Conservation (phyloP, 108 stramenopile genomes). For the Nitzschia sp. region DNA sequence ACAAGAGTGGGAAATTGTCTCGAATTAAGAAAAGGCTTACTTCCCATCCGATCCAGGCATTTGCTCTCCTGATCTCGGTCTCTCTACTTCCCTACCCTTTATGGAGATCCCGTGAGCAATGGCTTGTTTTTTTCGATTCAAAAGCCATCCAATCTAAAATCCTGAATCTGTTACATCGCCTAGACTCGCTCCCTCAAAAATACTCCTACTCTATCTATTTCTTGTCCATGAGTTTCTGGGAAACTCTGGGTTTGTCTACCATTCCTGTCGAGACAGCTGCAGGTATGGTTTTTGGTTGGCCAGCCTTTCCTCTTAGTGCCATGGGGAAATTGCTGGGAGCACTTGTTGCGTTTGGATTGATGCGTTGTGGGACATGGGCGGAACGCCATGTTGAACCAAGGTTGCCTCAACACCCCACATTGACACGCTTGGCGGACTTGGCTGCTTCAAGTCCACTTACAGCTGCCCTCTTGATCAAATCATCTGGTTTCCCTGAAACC, state of each 20-base stretch:
- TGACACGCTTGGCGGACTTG: conserved; percentile 41
- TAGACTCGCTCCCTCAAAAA: conserved; percentile 21
- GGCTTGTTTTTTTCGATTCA: conserved; percentile 29
- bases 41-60: too few species aligned
- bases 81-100: not conserved
- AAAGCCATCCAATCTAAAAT: conserved; percentile 27
- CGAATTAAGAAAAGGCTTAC: too few species aligned
- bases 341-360: conserved; percentile 53
- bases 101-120: conserved; percentile 15
- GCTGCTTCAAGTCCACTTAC: conserved; percentile 40
- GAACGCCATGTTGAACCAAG: conserved; percentile 45
- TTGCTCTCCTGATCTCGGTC: too few species aligned
- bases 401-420: conserved; percentile 50
- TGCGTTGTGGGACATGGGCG: conserved; percentile 33
- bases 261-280: conserved; percentile 65
- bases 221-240: conserved; percentile 46
- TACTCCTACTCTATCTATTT: conserved; percentile 28
- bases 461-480: conserved; percentile 60
- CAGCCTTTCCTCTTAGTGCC: conserved; percentile 29
- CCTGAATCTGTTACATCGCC: conserved; percentile 24
- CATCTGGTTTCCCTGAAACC: conserved; percentile 73
- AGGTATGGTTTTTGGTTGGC: conserved; percentile 49
- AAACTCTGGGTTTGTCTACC: conserved; percentile 46
- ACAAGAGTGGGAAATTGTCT: too few species aligned
- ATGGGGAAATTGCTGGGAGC: conserved; percentile 71